A percentile compares a stretch with the other conserved stretches of the same genome.
phyloP scores from a whole-genome alignment of 169 alveolate genomes.

The Plasmodium sp. region DNA sequence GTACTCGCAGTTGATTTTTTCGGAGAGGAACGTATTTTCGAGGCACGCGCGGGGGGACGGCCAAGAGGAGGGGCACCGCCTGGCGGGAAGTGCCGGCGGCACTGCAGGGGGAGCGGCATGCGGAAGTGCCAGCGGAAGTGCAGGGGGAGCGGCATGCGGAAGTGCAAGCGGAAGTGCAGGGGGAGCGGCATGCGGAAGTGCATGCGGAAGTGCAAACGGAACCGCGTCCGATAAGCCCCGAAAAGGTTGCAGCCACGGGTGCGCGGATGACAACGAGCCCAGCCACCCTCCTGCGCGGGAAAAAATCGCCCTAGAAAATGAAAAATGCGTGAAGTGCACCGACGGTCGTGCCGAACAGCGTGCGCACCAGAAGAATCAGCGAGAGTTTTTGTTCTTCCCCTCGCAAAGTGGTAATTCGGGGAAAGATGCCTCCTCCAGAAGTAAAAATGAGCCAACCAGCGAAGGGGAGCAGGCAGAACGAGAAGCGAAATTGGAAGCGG shows the following conservation, averaged over 20 bases:
- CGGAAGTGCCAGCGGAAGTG: too few species aligned
- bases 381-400: neutral
- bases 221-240: neutral
- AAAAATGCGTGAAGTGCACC: neutral
- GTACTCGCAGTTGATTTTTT: neutral
- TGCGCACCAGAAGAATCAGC: neutral
- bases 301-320: neutral
- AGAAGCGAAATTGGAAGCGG: neutral
- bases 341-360: neutral
- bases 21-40: neutral
- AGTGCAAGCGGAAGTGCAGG: neutral
- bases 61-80: neutral
- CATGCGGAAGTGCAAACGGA: too few species aligned
- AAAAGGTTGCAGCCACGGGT: neutral
- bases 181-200: neutral
- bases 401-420: neutral
- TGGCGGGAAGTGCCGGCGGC: too few species aligned
- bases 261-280: neutral
- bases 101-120: too few species aligned
- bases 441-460: neutral
- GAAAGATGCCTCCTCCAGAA: neutral
- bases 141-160: too few species aligned
- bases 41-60: neutral
- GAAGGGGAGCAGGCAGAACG: neutral
- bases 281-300: neutral